phyloP scores from a whole-genome alignment of 495 filamentous ascomycete genomes.

The Stereocaulon alpinum region DNA sequence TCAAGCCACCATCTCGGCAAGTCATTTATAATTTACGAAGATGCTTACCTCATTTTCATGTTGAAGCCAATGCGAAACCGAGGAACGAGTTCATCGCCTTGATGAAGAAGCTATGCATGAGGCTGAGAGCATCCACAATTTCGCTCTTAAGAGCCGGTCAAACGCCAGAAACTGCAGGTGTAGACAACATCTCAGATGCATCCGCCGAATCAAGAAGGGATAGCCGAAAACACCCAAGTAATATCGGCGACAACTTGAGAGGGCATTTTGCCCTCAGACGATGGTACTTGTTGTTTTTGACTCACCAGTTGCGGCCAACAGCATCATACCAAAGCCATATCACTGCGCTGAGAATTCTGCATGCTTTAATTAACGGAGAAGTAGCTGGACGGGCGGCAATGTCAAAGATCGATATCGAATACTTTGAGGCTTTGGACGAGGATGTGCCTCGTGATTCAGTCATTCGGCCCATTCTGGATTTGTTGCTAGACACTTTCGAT shows the following conservation, averaged over 20 bases:
- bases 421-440: slow-evolving; percentile 2
- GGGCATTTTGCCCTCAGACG: slow-evolving; percentile 49
- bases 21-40: slow-evolving; percentile 35
- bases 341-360: slow-evolving; percentile 59
- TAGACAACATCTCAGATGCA: background rate
- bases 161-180: no score
- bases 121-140: slow-evolving; percentile 3
- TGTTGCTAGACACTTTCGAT: slow-evolving; percentile 81
- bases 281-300: slow-evolving; percentile 65
- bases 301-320: slow-evolving; percentile 58
- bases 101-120: slow-evolving; percentile 56
- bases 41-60: slow-evolving; percentile 57
- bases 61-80: slow-evolving; percentile 74
- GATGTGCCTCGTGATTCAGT: slow-evolving; percentile 17
- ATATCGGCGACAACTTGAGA: background rate
- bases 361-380: slow-evolving; percentile 47
- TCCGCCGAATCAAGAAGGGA: background rate
- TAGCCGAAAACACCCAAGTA: background rate
- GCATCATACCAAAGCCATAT: slow-evolving; percentile 81
- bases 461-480: slow-evolving; percentile 53
- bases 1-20: slow-evolving; percentile 46
- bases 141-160: background rate
- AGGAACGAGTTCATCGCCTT: slow-evolving; percentile 63
- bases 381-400: background rate
- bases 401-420: background rate